Base-by-base conservation (phyloP, 345 rosid genomes). In the Murraya koenigii region DNA sequence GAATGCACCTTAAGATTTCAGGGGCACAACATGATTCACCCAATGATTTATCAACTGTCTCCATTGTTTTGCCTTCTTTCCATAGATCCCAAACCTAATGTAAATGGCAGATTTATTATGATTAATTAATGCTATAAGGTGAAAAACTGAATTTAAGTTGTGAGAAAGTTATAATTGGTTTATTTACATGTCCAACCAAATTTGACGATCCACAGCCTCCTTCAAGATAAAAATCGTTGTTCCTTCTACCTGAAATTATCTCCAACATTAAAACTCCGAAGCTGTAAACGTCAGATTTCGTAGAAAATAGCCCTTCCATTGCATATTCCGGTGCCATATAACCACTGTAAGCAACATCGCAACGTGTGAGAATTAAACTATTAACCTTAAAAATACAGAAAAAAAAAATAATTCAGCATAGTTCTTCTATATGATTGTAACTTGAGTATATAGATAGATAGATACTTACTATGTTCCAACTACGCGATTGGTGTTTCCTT, bases 241-340 rank as follows among this genome's bases (percentile, higher is more conserved):
- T 89, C 71, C 76, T 93, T 72, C 23, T 80, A 41, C 94, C 90
- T 0, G 86, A 80, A 35, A 89, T 78, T 74, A 88, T 89, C 89
- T 92, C 98, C 63, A 92, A 63, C 3, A 92, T 25, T 64, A 94
- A 28, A 15, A 92, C 87, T 30, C 97, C 92, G 0, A 87, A 94
- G 70, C 94, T 92, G 22, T 84, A 92, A 0, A 92, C 92, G 19
- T 94, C 95, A 0, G 96, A 92, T 75, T 94, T 92, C 7, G 82
- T 66, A 0, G 97, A 94, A 74, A 91, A 92, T 10, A 79, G 77
- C 0, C 94, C 94, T 26, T 74, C 80, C 93, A 89, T 84, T 25
- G 94, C 97, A 33, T 94, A 89, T 56, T 94, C 93, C 0, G 94
- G 95, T n/a, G 98, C 85, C 95, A 90, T 92, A 28, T 90, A 94